These are phyloP conservation scores for Penicillium concentricum DNA, from an alignment of 2,329 filamentous ascomycete species.

Conservation along the genomic window DNA sequence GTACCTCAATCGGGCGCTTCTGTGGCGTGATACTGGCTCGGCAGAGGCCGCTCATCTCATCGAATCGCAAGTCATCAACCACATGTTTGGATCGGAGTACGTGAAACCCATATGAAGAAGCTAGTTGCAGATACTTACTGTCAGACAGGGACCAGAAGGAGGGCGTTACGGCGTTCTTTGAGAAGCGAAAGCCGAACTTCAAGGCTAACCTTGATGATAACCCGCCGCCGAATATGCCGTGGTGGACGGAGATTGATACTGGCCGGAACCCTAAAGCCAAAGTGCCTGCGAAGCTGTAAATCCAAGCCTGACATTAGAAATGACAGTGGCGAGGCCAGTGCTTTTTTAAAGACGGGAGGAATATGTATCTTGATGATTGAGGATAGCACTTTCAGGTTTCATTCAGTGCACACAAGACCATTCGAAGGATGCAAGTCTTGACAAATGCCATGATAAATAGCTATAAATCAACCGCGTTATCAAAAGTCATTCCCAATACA, in stretches of 20 bases:
- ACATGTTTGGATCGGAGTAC: constrained; percentile 38
- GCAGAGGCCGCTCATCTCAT: constrained; percentile 70
- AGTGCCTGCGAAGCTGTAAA: constrained; percentile 26
- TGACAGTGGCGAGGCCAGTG: too few species aligned
- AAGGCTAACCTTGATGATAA: constrained; percentile 60
- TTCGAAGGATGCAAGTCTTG: neutral
- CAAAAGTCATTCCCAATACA: constrained; percentile 18
- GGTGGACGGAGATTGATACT: constrained; percentile 62
- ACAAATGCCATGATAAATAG: neutral
- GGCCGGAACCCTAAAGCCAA: constrained; percentile 24
- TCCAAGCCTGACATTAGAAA: neutral
- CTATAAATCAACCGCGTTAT: constrained; percentile 10
- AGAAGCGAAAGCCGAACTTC: constrained; percentile 66
- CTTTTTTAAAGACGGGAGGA: neutral
- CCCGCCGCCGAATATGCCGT: constrained; percentile 61
- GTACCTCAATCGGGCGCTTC: constrained; percentile 68
- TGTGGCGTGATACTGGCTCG: constrained; percentile 55
- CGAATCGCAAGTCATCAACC: constrained; percentile 51
- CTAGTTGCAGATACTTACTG: constrained; percentile 1
- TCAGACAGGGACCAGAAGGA: constrained; percentile 62
- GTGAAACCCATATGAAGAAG: neutral
- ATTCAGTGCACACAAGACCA: neutral
- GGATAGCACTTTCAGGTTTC: neutral
- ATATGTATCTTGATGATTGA: neutral
- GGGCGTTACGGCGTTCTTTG: constrained; percentile 66